Evolutionary conservation across 305 asterid species (phyloP).

Genomic region (Fraxinus albicans): DNA sequence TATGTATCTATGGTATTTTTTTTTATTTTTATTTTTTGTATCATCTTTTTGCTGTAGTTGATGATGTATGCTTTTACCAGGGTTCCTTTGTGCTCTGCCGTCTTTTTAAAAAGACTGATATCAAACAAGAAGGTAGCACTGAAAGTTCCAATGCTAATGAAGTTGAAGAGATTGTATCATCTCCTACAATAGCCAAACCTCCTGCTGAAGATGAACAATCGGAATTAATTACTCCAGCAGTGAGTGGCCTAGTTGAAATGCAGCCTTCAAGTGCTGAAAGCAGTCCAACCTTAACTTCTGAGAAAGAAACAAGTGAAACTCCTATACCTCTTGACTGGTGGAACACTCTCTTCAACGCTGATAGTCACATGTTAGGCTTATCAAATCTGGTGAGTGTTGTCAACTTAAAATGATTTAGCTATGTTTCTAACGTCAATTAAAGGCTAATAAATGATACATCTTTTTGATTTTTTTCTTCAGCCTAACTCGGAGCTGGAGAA

Average conservation of each 20-base stretch:
- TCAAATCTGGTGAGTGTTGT: constrained; percentile 52
- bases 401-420: background rate
- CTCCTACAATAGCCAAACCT: constrained; percentile 43
- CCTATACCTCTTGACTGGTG: constrained; percentile 39
- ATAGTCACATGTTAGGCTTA: constrained; percentile 34
- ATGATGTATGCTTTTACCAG: constrained; percentile 38
- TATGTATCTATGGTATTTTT: background rate
- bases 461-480: constrained; percentile 33
- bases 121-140: constrained; percentile 54
- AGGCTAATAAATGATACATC: background rate
- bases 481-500: constrained; percentile 64
- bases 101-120: constrained; percentile 70
- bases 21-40: background rate
- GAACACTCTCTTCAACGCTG: constrained; percentile 33
- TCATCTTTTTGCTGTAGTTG: constrained; percentile 4
- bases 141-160: constrained; percentile 46
- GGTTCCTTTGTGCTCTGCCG: constrained; percentile 90
- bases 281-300: constrained; percentile 26
- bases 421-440: background rate
- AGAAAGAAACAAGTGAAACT: constrained; percentile 22
- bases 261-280: constrained; percentile 43
- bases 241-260: constrained; percentile 28
- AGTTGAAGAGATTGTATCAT: constrained; percentile 44
- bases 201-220: constrained; percentile 55
- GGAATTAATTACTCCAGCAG: constrained; percentile 43